Base-by-base conservation (phyloP, 371 early-diverging fungal genomes). In the Mucor plumbeus region DNA sequence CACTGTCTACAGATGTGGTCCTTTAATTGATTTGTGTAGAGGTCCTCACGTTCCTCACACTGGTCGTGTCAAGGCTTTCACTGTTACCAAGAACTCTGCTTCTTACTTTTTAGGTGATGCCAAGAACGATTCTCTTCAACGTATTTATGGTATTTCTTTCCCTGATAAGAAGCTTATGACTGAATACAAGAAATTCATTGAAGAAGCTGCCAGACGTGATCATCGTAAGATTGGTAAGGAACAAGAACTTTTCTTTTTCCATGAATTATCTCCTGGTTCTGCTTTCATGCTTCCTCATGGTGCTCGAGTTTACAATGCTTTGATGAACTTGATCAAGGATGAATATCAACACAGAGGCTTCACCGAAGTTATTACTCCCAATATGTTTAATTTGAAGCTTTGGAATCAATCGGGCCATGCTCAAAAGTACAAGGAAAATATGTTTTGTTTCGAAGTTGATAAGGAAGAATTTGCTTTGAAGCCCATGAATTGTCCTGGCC, bases 401-500 rank as follows among this genome's bases (percentile, higher is more conserved):
- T 99, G 99, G 99, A 94, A 98, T 73, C 95, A 91, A 59, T 95
- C 96, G 34, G 99, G 99, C 7, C 99, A 99, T 81, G 99, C 97
- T 91, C 89, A 96, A 63, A 99, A 99, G 79, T 99, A 99, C 81
- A 88, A 92, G 83, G 98, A 98, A 66, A 94, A 99, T 84, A 99
- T 99, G 99, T 99, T 99, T 84, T 85, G 88, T 59, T 90, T 99
- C 56, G 91, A 93, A 41, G 91, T 96, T 15, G 89, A 90, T 50
- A 94, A 94, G 84, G 95, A 93, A 75, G 85, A 89, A 63, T 96
- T 90, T 83, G 99, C 94, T 1, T 85, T 99, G 64, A 99, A 99
- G 88, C 99, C 99, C 13, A 99, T 99, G 99, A 99, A 99, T 89
- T 99, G 99, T 79, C 99, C 99, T 58, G 98, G 98, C 43, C 70